These are phyloP conservation scores for Coemansia sp. DNA, from an alignment of 192 early-diverging fungal genomes.

Conservation along the genomic window DNA sequence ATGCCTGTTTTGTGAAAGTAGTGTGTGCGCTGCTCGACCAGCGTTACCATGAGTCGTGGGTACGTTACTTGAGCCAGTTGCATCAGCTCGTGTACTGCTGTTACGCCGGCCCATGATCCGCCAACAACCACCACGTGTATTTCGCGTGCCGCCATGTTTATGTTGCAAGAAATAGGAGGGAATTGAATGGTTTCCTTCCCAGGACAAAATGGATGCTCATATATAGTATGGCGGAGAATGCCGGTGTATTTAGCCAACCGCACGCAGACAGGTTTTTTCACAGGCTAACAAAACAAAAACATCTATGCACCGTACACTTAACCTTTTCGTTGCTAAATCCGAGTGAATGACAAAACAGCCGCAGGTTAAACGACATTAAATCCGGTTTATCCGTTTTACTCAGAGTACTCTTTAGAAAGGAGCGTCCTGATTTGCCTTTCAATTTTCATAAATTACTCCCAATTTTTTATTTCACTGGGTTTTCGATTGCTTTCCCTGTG, in stretches of 20 bases:
- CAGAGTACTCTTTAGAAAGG: too few species aligned
- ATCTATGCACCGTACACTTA: not conserved
- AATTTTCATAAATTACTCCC: too few species aligned
- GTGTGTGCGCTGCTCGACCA: conserved; percentile 59
- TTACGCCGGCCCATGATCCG: conserved; percentile 59
- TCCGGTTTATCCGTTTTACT: not conserved
- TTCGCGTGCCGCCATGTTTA: conserved; percentile 32
- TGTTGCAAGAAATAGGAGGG: not conserved
- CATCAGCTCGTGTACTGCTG: conserved; percentile 44
- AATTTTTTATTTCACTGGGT: too few species aligned
- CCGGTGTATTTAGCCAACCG: not conserved
- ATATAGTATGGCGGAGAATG: not conserved
- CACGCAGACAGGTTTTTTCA: not conserved
- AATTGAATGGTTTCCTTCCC: not conserved
- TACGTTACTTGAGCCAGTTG: conserved; percentile 29
- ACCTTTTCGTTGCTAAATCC: not conserved
- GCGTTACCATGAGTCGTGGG: conserved; percentile 47
- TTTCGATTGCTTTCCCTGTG: too few species aligned
- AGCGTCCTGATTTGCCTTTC: too few species aligned
- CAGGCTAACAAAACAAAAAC: not conserved
- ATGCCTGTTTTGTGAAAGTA: conserved; percentile 60
- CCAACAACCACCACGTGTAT: conserved; percentile 58
- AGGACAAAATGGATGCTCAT: not conserved
- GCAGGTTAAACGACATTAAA: not conserved
- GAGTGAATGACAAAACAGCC: conserved; percentile 1